These are phyloP conservation scores for Lipomyces sp. DNA, from an alignment of 805 yeast species.

Conservation along the genomic window DNA sequence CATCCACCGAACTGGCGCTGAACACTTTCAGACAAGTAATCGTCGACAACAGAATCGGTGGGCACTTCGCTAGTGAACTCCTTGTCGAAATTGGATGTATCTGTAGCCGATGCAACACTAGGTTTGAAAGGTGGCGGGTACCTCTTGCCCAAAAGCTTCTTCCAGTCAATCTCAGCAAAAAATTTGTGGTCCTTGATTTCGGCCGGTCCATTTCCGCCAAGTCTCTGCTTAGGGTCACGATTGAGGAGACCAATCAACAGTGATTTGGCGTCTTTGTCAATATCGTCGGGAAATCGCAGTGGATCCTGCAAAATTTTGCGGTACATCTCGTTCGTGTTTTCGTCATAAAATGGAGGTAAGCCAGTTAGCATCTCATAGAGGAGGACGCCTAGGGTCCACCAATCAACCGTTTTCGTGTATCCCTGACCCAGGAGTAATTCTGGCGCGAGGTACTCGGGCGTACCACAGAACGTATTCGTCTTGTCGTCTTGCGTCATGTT, in stretches of 20 bases:
- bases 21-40: slow-evolving; percentile 85
- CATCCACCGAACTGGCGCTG: slow-evolving; percentile 98
- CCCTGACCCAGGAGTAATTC: slow-evolving; percentile 90
- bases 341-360: slow-evolving; percentile 95
- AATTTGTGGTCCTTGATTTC: slow-evolving; percentile 85
- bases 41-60: slow-evolving; percentile 90
- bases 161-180: slow-evolving; percentile 86
- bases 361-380: slow-evolving; percentile 97
- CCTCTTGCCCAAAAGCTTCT: slow-evolving; percentile 76
- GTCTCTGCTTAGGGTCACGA: slow-evolving; percentile 81
- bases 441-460: slow-evolving; percentile 97
- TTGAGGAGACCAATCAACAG: slow-evolving; percentile 73
- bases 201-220: slow-evolving; percentile 78
- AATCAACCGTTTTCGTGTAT: slow-evolving; percentile 92
- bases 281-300: slow-evolving; percentile 81
- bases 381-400: slow-evolving; percentile 97
- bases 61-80: slow-evolving; percentile 94
- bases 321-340: slow-evolving; percentile 91
- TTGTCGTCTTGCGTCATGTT: slow-evolving; percentile 66
- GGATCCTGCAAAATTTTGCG: slow-evolving; percentile 90
- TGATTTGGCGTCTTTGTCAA: slow-evolving; percentile 85
- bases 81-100: slow-evolving; percentile 90
- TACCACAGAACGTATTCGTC: slow-evolving; percentile 93
- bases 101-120: slow-evolving; percentile 69
- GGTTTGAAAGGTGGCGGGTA: slow-evolving; percentile 97